These are phyloP conservation scores for Corrigiola litoralis DNA, from an alignment of 179 eudicot genomes.

Conservation along the genomic window DNA sequence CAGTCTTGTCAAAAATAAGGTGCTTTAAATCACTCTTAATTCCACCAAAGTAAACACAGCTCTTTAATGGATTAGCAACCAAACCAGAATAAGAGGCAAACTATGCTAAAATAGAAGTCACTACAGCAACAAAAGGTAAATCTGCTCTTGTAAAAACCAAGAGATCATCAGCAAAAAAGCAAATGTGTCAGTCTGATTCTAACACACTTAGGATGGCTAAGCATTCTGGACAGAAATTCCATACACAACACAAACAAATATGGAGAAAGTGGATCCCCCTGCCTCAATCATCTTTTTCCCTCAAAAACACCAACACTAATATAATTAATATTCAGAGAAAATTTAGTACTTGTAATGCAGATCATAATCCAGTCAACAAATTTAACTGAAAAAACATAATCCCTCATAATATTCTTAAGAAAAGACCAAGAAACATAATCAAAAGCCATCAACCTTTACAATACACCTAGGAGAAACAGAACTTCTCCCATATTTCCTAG, in stretches of 20 bases:
- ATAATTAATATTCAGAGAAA: background rate
- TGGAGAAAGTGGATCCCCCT: background rate
- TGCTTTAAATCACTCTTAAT: background rate
- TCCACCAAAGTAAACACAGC: background rate
- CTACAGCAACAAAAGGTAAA: background rate
- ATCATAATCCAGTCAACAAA: background rate
- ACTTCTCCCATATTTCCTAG: no score
- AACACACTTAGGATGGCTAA: background rate
- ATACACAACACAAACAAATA: background rate
- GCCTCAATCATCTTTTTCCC: background rate
- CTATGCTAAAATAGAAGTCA: no score
- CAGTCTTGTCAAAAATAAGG: background rate
- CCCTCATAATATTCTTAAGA: background rate
- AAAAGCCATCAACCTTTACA: no score
- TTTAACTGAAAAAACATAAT: background rate
- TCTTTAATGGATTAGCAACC: background rate
- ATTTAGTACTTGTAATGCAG: background rate
- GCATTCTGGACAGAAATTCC: background rate
- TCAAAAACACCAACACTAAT: background rate
- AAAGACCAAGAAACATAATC: background rate
- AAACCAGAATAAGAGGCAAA: background rate
- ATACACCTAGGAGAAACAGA: no score
- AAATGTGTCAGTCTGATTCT: background rate
- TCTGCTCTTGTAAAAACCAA: background rate
- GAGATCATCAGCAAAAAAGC: background rate